phyloP scores from a whole-genome alignment of 2,329 filamentous ascomycete genomes.

The Scedosporium apiospermum region DNA sequence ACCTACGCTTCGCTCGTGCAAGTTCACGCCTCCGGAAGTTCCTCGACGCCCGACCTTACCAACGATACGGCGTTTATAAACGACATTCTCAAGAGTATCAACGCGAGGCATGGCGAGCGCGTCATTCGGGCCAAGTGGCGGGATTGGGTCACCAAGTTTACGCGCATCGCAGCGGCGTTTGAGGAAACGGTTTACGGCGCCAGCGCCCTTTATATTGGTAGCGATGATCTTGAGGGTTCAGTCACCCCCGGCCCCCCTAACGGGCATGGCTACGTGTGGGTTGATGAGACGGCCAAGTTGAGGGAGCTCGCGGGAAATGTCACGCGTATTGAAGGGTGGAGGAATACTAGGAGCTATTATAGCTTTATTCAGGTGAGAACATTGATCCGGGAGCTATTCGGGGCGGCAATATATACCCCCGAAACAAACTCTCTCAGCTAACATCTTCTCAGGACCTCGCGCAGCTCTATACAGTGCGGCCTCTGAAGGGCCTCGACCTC shows the following conservation, averaged over 20 bases:
- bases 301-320: slow-evolving; percentile 87
- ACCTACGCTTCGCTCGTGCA: slow-evolving; percentile 38
- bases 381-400: neutral
- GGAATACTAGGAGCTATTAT: slow-evolving; percentile 90
- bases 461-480: slow-evolving; percentile 52
- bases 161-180: slow-evolving; percentile 83
- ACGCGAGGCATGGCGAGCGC: slow-evolving; percentile 77
- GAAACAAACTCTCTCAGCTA: slow-evolving; percentile 8
- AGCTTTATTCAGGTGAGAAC: slow-evolving; percentile 72
- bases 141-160: slow-evolving; percentile 90
- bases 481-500: slow-evolving; percentile 74
- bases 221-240: slow-evolving; percentile 56
- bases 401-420: neutral
- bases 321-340: slow-evolving; percentile 91
- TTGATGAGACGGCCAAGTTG: slow-evolving; percentile 69
- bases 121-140: slow-evolving; percentile 89
- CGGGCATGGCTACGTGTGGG: slow-evolving; percentile 94
- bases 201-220: slow-evolving; percentile 77
- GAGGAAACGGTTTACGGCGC: slow-evolving; percentile 94
- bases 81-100: slow-evolving; percentile 73
- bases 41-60: slow-evolving; percentile 55
- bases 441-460: slow-evolving; percentile 47
- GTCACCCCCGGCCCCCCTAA: slow-evolving; percentile 48
- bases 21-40: slow-evolving; percentile 25
- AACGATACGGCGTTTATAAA: slow-evolving; percentile 87